These are phyloP conservation scores for Pyrenochaeta sp. DNA, from an alignment of 2,329 filamentous ascomycete genomes.

Conservation along the genomic window DNA sequence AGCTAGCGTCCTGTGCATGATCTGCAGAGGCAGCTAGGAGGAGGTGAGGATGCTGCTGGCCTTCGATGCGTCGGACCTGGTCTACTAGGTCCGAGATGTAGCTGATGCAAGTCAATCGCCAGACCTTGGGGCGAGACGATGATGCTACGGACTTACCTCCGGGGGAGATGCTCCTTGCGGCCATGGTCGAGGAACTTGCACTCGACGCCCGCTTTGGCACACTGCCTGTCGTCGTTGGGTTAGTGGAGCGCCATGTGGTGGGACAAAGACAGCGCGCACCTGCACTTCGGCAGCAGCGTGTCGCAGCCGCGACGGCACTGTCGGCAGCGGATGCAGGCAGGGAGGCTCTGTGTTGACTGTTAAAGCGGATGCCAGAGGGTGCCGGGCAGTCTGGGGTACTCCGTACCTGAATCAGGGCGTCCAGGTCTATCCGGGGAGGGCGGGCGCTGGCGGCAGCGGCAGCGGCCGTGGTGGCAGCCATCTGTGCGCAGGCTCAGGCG, in stretches of 20 bases:
- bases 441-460: conserved; percentile 14
- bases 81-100: conserved; percentile 46
- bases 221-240: conserved; percentile 34
- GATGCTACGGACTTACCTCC: conserved; percentile 32
- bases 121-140: too few relatives aligned
- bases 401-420: conserved; percentile 34
- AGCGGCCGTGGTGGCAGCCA: conserved; percentile 21
- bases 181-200: conserved; percentile 47
- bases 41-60: conserved; percentile 26
- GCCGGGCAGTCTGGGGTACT: conserved; percentile 1
- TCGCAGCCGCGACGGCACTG: conserved; percentile 47
- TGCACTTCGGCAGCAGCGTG: conserved; percentile 46
- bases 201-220: conserved; percentile 44
- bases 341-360: conserved; percentile 32
- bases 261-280: conserved; percentile 19
- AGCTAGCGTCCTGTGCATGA: conserved; percentile 15
- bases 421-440: conserved; percentile 25
- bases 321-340: conserved; percentile 46
- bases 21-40: conserved; percentile 23
- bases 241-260: conserved; percentile 9
- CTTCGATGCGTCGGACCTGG: conserved; percentile 41
- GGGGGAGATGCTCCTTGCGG: conserved; percentile 36
- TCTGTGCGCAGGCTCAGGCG: conserved; percentile 1
- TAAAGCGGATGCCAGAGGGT: conserved; percentile 7
- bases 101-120: conserved; percentile 27